These are phyloP conservation scores for Lentinula novae-zelandiae DNA, from an alignment of 1,284 basidiomycete species.

Conservation along the genomic window DNA sequence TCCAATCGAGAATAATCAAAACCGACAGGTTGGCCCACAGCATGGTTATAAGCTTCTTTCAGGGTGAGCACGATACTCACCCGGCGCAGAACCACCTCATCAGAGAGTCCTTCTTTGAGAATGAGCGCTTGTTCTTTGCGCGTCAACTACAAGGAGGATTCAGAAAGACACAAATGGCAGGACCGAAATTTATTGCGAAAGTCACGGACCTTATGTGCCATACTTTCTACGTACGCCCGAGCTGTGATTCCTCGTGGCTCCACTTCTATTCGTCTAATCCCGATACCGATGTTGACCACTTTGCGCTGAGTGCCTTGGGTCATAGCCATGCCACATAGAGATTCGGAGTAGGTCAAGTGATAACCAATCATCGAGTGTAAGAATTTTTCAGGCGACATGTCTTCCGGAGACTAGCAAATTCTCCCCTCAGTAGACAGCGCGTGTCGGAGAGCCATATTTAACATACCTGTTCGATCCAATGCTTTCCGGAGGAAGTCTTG, in stretches of 20 bases:
- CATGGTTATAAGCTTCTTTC: slow-evolving; percentile 76
- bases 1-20: slow-evolving; percentile 79
- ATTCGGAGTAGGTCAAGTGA: slow-evolving; percentile 63
- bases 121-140: slow-evolving; percentile 54
- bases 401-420: slow-evolving; percentile 38
- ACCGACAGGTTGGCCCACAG: slow-evolving; percentile 72
- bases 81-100: slow-evolving; percentile 65
- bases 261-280: slow-evolving; percentile 60
- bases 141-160: slow-evolving; percentile 48
- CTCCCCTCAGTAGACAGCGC: neutral
- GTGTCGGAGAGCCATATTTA: slow-evolving; percentile 17
- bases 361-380: slow-evolving; percentile 75
- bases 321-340: slow-evolving; percentile 76
- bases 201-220: slow-evolving; percentile 63
- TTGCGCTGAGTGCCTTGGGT: slow-evolving; percentile 70
- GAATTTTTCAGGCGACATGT: slow-evolving; percentile 58
- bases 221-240: slow-evolving; percentile 61
- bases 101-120: slow-evolving; percentile 31
- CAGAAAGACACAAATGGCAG: neutral
- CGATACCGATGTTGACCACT: slow-evolving; percentile 75
- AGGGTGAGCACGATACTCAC: slow-evolving; percentile 71
- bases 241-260: slow-evolving; percentile 57
- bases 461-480: slow-evolving; percentile 76
- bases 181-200: neutral
- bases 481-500: slow-evolving; percentile 59